A percentile compares a stretch with the other conserved stretches of the same genome.
phyloP scores from a whole-genome alignment of 2,329 filamentous ascomycete genomes.

The Venturia asperata region DNA sequence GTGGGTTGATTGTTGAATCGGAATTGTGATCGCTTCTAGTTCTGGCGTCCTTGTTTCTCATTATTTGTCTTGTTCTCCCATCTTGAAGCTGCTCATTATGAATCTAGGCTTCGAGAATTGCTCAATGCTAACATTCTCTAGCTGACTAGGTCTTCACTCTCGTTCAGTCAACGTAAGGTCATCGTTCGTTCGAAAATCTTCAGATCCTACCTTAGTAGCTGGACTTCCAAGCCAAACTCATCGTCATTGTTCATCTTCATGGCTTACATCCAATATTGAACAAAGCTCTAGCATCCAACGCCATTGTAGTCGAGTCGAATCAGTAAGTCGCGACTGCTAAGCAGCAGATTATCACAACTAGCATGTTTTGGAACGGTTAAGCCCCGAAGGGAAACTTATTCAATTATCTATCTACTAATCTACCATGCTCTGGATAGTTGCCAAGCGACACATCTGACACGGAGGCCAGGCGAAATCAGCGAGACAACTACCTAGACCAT shows the following conservation, averaged over 20 bases:
- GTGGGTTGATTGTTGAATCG: too few species aligned
- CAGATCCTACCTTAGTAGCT: too few species aligned
- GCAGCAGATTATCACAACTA: background rate
- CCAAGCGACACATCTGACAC: background rate
- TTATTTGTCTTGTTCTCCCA: background rate
- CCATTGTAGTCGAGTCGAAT: background rate
- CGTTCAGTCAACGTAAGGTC: background rate
- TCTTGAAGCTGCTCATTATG: background rate
- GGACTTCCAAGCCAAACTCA: too few species aligned
- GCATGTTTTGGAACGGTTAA: background rate
- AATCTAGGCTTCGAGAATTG: background rate
- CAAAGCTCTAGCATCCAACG: background rate
- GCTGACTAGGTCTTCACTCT: background rate
- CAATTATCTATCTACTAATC: background rate
- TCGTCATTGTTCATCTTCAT: too few species aligned
- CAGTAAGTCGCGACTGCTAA: background rate
- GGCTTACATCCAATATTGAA: background rate
- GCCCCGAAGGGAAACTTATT: background rate
- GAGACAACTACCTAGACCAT: background rate
- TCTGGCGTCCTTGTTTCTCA: background rate
- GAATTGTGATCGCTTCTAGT: background rate
- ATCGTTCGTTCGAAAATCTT: background rate
- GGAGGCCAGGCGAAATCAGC: background rate
- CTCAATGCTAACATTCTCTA: background rate
- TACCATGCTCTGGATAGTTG: background rate